Evolutionary conservation across 164 flowering plant species (phyloP).

Genomic region (Chimonanthus salicifolius): DNA sequence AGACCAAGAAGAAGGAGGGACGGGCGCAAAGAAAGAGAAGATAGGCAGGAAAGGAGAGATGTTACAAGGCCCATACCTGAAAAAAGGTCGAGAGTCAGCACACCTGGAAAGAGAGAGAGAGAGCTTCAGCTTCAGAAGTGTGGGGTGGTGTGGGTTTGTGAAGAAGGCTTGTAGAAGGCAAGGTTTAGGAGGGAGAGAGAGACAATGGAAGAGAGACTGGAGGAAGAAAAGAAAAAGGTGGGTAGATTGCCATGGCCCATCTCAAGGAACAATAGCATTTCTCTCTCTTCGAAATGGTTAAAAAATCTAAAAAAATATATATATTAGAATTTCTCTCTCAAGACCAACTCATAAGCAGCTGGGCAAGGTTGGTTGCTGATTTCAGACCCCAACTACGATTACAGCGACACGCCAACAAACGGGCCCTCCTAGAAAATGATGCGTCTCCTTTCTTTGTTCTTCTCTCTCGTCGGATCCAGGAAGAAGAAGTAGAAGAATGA

Average conservation of each 20-base stretch:
- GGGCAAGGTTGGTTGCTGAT: slow-evolving; percentile 3
- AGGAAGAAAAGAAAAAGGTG: slow-evolving; percentile 13
- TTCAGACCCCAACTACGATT: slow-evolving; percentile 10
- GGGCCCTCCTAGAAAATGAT: not conserved
- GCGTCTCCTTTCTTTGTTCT: slow-evolving; percentile 9
- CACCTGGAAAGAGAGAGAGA: not conserved
- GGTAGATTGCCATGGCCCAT: slow-evolving; percentile 35
- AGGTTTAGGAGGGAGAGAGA: slow-evolving; percentile 2
- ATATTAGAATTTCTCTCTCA: not conserved
- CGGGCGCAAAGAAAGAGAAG: too few relatives aligned
- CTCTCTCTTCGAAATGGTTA: not conserved
- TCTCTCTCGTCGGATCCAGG: slow-evolving; percentile 2
- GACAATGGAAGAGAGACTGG: slow-evolving; percentile 3
- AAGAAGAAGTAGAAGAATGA: not conserved
- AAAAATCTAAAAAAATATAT: not conserved
- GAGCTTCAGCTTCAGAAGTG: slow-evolving; percentile 5
- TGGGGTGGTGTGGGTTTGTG: slow-evolving; percentile 7
- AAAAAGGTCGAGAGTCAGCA: slow-evolving; percentile 18
- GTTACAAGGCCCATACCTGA: not conserved
- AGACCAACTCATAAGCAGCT: slow-evolving; percentile 24
- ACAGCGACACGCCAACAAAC: slow-evolving; percentile 31
- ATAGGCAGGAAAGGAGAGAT: too few relatives aligned
- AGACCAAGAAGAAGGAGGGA: slow-evolving; percentile 17
- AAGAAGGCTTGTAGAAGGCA: slow-evolving; percentile 21
- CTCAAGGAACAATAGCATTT: slow-evolving; percentile 23